phyloP scores from a whole-genome alignment of 768 basidiomycete genomes.

The Pseudohyphozyma bogoriensis region DNA sequence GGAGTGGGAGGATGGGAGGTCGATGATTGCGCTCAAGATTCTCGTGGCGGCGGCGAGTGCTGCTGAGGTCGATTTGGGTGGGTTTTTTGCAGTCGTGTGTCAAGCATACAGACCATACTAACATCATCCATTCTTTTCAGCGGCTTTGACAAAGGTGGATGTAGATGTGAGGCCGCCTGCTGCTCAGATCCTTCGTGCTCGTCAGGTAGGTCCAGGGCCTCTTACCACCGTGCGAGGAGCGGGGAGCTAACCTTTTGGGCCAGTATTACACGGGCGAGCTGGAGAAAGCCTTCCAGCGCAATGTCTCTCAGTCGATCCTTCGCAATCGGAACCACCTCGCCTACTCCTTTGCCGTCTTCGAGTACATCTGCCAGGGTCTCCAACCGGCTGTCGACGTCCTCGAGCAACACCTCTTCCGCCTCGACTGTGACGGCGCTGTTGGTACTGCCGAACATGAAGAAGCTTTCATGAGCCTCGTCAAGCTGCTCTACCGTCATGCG shows the following conservation, averaged over 20 bases:
- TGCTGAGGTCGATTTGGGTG: slow-evolving; percentile 14
- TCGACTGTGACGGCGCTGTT: slow-evolving; percentile 11
- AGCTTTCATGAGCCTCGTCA: slow-evolving; percentile 33
- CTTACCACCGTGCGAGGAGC: no score
- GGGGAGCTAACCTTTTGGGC: slow-evolving; percentile 7
- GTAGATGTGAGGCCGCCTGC: neutral
- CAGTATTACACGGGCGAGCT: slow-evolving; percentile 10
- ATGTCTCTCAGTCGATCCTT: slow-evolving; percentile 7
- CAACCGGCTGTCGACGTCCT: slow-evolving; percentile 29
- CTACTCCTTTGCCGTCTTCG: slow-evolving; percentile 31
- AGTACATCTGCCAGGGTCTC: slow-evolving; percentile 30
- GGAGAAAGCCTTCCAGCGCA: slow-evolving; percentile 17
- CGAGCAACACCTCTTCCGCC: slow-evolving; percentile 25
- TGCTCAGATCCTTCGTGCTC: slow-evolving; percentile 16
- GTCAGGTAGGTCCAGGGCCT: slow-evolving; percentile 3
- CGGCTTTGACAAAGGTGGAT: neutral
- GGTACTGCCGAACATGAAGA: slow-evolving; percentile 34
- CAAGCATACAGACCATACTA: no score
- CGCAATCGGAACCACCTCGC: slow-evolving; percentile 20
- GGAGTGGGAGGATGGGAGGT: slow-evolving; percentile 36
- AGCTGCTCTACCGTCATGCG: slow-evolving; percentile 34
- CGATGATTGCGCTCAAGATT: slow-evolving; percentile 15
- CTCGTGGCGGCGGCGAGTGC: slow-evolving; percentile 17
- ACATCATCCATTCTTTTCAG: neutral
- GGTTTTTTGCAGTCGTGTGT: no score